Evolutionary conservation across 331 rosid genomes (phyloP).

Genomic region (Pyrus hybrid): DNA sequence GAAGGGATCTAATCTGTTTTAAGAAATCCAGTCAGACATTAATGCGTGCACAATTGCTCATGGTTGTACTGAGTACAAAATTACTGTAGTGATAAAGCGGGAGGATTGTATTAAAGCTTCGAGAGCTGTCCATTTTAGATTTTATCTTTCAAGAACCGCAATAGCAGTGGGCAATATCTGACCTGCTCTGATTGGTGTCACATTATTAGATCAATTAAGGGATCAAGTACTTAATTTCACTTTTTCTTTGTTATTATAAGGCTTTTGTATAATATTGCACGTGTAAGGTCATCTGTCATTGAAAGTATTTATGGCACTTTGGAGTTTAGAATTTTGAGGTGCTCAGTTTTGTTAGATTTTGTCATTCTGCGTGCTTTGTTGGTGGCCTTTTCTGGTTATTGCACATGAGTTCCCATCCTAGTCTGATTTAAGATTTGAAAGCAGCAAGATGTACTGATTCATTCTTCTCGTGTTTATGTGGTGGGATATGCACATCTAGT

Average conservation of each 20-base stretch:
- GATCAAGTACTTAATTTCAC: constrained; percentile 60
- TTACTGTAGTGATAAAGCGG: constrained; percentile 79
- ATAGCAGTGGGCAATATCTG: constrained; percentile 94
- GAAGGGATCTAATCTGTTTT: no score
- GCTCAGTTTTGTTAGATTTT: no score
- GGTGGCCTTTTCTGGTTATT: background rate
- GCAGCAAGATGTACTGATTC: background rate
- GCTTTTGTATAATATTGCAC: background rate
- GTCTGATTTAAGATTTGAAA: background rate
- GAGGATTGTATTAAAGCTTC: constrained; percentile 92
- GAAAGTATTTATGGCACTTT: background rate
- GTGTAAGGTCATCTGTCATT: background rate
- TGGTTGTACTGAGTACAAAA: no score
- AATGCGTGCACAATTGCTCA: no score
- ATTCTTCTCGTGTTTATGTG: no score
- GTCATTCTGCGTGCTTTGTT: background rate
- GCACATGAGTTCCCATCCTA: background rate
- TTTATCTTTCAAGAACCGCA: constrained; percentile 88
- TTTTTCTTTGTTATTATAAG: background rate
- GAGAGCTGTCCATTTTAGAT: constrained; percentile 91
- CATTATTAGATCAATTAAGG: constrained; percentile 87
- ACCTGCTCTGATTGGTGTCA: constrained; percentile 90
- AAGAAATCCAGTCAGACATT: no score
- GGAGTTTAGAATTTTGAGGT: no score
- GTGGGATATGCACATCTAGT: no score